Evolutionary conservation across 73 alveolate genomes (phyloP), one percentile per base, ranked within the genome.

Genomic region (Uronychia setigera): DNA sequence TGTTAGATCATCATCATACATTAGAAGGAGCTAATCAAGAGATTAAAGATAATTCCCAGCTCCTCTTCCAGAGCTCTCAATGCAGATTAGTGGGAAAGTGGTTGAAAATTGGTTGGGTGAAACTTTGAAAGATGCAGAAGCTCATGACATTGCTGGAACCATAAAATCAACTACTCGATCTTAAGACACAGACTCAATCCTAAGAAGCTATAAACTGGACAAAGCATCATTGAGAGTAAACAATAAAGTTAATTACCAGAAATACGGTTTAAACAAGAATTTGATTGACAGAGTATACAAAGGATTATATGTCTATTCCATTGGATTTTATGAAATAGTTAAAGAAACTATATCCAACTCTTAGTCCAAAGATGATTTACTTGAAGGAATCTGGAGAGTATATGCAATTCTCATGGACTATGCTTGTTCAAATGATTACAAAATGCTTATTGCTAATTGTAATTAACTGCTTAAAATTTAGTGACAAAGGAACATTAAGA

Each of bases 391-490:
- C 0, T 92, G 96, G 94, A 92, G 87, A 60, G 96, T 92, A 29
- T 92, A 83, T 79, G 90, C 96, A 26, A 84, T 92, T 1, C 79
- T 92, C 27, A 76, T 88, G 27, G 96, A 92, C 80, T 92, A 88
- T 74, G 88, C 92, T 81, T 88, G 96, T 60, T 58, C 77, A 60
- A 59, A 82, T 0, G 96, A 92, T 58, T 92, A 83, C 87, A 85
- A 88, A 79, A 86, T 85, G 87, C 57, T 92, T 30, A 92, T 92
- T 28, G 59, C 67, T 19, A 46, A 46, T 11, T 19, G 67, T 46
- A 46, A 19, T 5, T n/a, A 19, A 46, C 19, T 5, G 67, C 5
- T 5, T 46, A 19, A 46, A 11, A 5, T 19, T 46, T 46, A 46
- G 67, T 46, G 67, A 46, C 67, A 46, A 46, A 46, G 67, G 67